Base-by-base conservation (phyloP, 208 protist species). In the Angomonas deanei region DNA sequence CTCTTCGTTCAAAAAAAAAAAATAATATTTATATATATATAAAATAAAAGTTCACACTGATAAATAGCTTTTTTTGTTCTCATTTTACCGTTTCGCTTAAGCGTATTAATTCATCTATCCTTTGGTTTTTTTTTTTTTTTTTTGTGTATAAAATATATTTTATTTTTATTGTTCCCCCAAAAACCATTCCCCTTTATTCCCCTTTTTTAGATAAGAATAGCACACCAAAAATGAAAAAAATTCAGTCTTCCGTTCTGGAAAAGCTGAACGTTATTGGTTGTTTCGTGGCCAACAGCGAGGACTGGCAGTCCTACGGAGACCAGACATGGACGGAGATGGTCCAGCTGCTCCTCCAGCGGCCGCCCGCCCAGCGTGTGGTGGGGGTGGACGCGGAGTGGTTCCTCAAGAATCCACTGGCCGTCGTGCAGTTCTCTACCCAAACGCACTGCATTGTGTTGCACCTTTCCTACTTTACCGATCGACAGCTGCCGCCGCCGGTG, bases 371-470 rank as follows among this genome's bases (percentile, higher is more conserved):
- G 47, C 65, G 73, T 13, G 42, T 88, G 5, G 59, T 88, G 46
- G 77, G 77, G 1, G 32, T 88, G 15, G 81, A 88, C 62, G 55
- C 72, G 34, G 81, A 88, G 66, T 88, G 81, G 81, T 82, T 78
- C 38, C 28, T 39, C 23, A 76, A 78, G 27, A 74, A 70, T 2
- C 78, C 82, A 2, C 42, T 85, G 8, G 64, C 82, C 0, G 63
- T 80, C 6, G 54, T 88, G 11, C 82, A 88, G 72, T 32, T 85
- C 15, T 74, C 75, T 2, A 79, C 82, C 21, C 47, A 57, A 11
- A 82, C 71, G 19, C 78, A 85, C 57, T 88, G 82, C 72, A 80
- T 88, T 30, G 78, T 88, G 23, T 36, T 88, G 55, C 82, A 85
- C 46, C 60, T 88, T 49, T 77, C 57, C 42, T 80, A 77, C 68